Evolutionary conservation across 768 basidiomycete species (phyloP).

Genomic region (Mycena venus): DNA sequence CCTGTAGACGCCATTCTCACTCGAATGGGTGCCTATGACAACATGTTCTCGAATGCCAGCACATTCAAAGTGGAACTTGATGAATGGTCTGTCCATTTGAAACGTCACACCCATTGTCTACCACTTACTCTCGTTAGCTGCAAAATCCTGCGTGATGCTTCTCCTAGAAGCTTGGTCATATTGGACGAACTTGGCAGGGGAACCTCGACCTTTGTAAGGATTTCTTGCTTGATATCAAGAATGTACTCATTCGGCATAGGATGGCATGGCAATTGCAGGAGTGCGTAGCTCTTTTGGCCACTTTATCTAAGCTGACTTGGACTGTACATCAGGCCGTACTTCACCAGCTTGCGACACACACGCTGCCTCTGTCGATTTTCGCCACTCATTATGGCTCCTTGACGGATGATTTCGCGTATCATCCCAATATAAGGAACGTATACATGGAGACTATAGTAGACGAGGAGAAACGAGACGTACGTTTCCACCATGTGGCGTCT

Average conservation of each 20-base stretch:
- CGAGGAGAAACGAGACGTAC: slow-evolving; percentile 89
- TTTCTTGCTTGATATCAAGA: neutral
- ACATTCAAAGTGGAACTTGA: slow-evolving; percentile 99
- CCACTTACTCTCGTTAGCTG: slow-evolving; percentile 62
- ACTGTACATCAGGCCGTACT: slow-evolving; percentile 77
- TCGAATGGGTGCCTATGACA: slow-evolving; percentile 98
- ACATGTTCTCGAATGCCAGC: slow-evolving; percentile 94
- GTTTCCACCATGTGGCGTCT: slow-evolving; percentile 28
- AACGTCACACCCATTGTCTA: neutral
- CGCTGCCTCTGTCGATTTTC: slow-evolving; percentile 93
- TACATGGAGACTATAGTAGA: slow-evolving; percentile 96
- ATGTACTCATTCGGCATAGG: slow-evolving; percentile 56
- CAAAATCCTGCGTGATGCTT: slow-evolving; percentile 94
- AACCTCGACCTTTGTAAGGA: slow-evolving; percentile 88
- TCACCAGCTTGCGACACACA: slow-evolving; percentile 94
- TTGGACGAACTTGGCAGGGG: slow-evolving; percentile 96
- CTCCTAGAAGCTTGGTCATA: slow-evolving; percentile 94
- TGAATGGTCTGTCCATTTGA: slow-evolving; percentile 83
- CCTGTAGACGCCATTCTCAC: slow-evolving; percentile 95
- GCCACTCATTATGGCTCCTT: slow-evolving; percentile 98
- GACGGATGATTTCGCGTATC: slow-evolving; percentile 93
- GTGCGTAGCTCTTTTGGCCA: slow-evolving; percentile 52
- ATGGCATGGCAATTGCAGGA: slow-evolving; percentile 99
- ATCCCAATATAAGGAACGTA: slow-evolving; percentile 94
- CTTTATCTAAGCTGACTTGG: slow-evolving; percentile 5